A percentile compares a stretch with the other conserved stretches of the same genome.
These are phyloP conservation scores for Vinca minor DNA, from an alignment of 257 asterid genomes.

Conservation along the genomic window DNA sequence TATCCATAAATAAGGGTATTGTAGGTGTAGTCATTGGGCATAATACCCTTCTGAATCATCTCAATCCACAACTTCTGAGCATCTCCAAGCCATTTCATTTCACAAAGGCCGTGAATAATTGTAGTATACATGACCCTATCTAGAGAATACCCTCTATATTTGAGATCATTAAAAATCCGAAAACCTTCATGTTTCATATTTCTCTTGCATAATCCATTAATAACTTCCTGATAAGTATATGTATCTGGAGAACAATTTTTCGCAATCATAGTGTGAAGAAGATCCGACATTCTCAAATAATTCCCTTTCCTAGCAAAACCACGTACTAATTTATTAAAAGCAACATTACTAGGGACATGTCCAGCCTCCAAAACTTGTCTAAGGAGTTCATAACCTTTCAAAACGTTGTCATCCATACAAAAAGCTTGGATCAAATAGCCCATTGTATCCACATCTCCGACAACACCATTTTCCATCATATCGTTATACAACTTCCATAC, in stretches of 20 bases:
- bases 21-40: slow-evolving; percentile 50
- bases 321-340: slow-evolving; percentile 40
- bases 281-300: slow-evolving; percentile 45
- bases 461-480: slow-evolving; percentile 41
- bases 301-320: slow-evolving; percentile 35
- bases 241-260: slow-evolving; percentile 42
- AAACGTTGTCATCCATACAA: slow-evolving; percentile 39
- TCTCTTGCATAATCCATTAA: slow-evolving; percentile 42
- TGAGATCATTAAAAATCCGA: slow-evolving; percentile 52
- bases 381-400: slow-evolving; percentile 49
- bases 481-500: slow-evolving; percentile 50
- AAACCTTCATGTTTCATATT: slow-evolving; percentile 42
- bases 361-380: slow-evolving; percentile 49
- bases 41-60: slow-evolving; percentile 49
- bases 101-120: slow-evolving; percentile 53
- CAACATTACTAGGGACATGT: slow-evolving; percentile 30
- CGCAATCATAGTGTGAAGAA: slow-evolving; percentile 59
- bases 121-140: slow-evolving; percentile 63
- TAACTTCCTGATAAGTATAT: slow-evolving; percentile 54
- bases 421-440: slow-evolving; percentile 53
- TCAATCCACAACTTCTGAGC: slow-evolving; percentile 62
- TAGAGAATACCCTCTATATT: slow-evolving; percentile 60
- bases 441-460: slow-evolving; percentile 36
- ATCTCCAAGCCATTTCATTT: slow-evolving; percentile 38
- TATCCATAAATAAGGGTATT: slow-evolving; percentile 47